A percentile compares a stretch with the other conserved stretches of the same genome.
phyloP scores from a whole-genome alignment of 2,329 filamentous ascomycete species.

The Podosphaera aphanis region DNA sequence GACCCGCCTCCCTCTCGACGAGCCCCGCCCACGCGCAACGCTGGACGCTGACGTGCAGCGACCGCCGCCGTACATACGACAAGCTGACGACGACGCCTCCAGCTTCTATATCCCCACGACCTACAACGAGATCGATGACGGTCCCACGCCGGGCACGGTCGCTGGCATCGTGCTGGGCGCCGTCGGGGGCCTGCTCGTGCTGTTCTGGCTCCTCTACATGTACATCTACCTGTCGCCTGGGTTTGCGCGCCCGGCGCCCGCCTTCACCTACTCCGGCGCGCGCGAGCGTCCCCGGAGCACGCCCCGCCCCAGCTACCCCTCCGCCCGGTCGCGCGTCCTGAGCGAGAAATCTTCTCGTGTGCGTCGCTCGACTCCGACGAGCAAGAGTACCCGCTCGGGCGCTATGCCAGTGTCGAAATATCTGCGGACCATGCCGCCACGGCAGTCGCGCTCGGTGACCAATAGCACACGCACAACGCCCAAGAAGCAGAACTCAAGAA shows the following conservation, averaged over 20 bases:
- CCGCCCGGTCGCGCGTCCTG: slow-evolving; percentile 6
- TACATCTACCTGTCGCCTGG: slow-evolving; percentile 3
- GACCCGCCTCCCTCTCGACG: no score
- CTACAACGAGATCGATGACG: slow-evolving; percentile 28
- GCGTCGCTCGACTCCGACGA: slow-evolving; percentile 6
- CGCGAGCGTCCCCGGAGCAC: slow-evolving; percentile 5
- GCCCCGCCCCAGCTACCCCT: slow-evolving; percentile 3
- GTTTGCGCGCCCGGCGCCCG: neutral
- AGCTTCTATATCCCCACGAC: slow-evolving; percentile 28
- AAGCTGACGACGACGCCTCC: neutral
- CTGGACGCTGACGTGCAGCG: no score
- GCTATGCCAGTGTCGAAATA: slow-evolving; percentile 3
- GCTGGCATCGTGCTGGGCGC: slow-evolving; percentile 34
- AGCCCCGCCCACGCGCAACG: no score
- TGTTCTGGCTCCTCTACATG: slow-evolving; percentile 26
- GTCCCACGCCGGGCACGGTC: slow-evolving; percentile 31
- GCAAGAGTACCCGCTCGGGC: slow-evolving; percentile 1
- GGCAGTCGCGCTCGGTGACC: neutral
- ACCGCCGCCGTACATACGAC: neutral
- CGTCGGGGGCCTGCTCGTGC: slow-evolving; percentile 27
- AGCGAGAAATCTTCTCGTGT: slow-evolving; percentile 7
- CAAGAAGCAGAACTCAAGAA: neutral
- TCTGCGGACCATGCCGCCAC: neutral
- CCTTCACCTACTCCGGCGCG: neutral
- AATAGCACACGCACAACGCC: neutral